Conservation (phyloP, 2,329 filamentous ascomycete genomes). For the Nothomitra cinnamomea region DNA sequence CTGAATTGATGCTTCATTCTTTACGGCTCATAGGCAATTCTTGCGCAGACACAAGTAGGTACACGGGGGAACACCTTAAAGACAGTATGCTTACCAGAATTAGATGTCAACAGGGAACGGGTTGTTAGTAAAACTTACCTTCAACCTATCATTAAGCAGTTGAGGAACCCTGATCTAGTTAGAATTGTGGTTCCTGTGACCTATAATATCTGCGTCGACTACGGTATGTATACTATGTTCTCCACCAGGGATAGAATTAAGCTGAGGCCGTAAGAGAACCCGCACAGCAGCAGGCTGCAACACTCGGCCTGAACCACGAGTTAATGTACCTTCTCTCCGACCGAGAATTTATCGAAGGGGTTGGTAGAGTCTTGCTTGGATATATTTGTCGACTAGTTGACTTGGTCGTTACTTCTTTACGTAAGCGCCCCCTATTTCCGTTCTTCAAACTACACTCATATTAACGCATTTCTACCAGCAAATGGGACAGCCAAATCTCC, state of each 20-base stretch:
- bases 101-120: slow-evolving; percentile 25
- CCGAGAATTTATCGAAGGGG: slow-evolving; percentile 6
- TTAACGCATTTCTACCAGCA: not conserved
- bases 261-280: slow-evolving; percentile 8
- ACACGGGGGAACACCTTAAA: slow-evolving; percentile 4
- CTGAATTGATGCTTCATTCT: slow-evolving; percentile 22
- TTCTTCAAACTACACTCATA: not conserved
- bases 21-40: slow-evolving; percentile 27
- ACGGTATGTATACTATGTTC: slow-evolving; percentile 17
- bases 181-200: slow-evolving; percentile 26
- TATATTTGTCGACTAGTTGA: slow-evolving; percentile 9
- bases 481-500: slow-evolving; percentile 4
- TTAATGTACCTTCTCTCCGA: slow-evolving; percentile 6
- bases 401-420: not conserved
- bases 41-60: slow-evolving; percentile 23
- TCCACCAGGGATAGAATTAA: not conserved
- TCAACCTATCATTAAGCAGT: slow-evolving; percentile 20
- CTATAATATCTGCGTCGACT: slow-evolving; percentile 29
- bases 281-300: slow-evolving; percentile 7
- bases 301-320: slow-evolving; percentile 3
- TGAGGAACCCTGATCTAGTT: slow-evolving; percentile 20
- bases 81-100: not conserved
- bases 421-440: not conserved
- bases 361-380: slow-evolving; percentile 22
- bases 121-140: slow-evolving; percentile 24